These are phyloP conservation scores for Viridothelium virens DNA, from an alignment of 495 filamentous ascomycete species.

Conservation along the genomic window DNA sequence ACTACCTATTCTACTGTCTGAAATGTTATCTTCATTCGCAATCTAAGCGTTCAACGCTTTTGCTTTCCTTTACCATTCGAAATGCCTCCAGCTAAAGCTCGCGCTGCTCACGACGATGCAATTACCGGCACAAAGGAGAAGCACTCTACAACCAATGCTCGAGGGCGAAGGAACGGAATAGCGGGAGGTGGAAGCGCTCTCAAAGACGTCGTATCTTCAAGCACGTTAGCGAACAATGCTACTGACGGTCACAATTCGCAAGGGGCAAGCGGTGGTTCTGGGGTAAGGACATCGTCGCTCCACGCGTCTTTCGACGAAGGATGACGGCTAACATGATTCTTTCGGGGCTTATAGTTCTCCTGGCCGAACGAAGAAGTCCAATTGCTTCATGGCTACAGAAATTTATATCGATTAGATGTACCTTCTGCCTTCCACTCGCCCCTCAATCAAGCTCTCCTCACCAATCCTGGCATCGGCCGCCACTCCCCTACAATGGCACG, in stretches of 20 bases:
- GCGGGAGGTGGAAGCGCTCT: conserved; percentile 26
- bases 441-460: conserved; percentile 64
- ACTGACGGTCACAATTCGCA: conserved; percentile 13
- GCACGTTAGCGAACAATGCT: conserved; percentile 21
- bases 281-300: conserved; percentile 22
- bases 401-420: conserved; percentile 60
- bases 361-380: conserved; percentile 66
- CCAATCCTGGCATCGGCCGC: conserved; percentile 60
- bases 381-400: conserved; percentile 72
- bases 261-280: conserved; percentile 25
- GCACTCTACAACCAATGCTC: conserved; percentile 16
- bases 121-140: conserved; percentile 18
- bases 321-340: conserved; percentile 11
- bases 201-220: conserved; percentile 34
- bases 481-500: conserved; percentile 66
- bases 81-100: conserved; percentile 27
- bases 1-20: not conserved
- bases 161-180: conserved; percentile 12
- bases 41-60: not conserved
- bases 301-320: not conserved
- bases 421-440: conserved; percentile 65
- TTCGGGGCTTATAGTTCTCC: conserved; percentile 48
- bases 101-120: conserved; percentile 23
- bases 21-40: not conserved
- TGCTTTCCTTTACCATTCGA: not conserved